phyloP scores from a whole-genome alignment of 352 stramenopile species.

The Phytophthora colocasiae region DNA sequence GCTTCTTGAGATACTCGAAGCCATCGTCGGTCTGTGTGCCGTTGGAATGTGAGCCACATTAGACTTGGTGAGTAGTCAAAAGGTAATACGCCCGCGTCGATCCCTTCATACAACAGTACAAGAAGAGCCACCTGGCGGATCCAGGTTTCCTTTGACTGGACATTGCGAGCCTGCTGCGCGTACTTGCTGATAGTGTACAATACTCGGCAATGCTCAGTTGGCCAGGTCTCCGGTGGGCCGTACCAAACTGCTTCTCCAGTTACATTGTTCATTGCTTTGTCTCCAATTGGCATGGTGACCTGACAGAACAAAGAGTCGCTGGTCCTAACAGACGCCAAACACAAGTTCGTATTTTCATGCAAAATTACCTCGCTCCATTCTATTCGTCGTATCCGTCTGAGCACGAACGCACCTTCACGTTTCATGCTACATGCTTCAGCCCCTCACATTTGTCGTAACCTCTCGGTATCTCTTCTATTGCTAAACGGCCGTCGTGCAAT shows the following conservation, averaged over 20 bases:
- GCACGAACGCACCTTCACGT: constrained; percentile 11
- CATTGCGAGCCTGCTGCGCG: constrained; percentile 85
- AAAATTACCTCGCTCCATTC: constrained; percentile 29
- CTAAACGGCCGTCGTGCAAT: constrained; percentile 23
- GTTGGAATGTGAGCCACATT: constrained; percentile 91
- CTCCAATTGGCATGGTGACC: background rate
- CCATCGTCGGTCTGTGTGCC: constrained; percentile 78
- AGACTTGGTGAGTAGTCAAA: constrained; percentile 97
- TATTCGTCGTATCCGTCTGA: constrained; percentile 2
- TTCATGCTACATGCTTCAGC: constrained; percentile 12
- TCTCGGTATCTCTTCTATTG: constrained; percentile 35
- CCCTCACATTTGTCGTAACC: constrained; percentile 3
- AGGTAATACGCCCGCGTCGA: constrained; percentile 92
- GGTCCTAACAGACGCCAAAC: constrained; percentile 26
- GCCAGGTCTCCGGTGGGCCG: constrained; percentile 61
- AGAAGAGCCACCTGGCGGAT: constrained; percentile 95
- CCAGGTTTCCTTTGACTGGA: constrained; percentile 93
- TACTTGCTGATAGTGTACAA: constrained; percentile 96
- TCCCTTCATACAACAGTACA: constrained; percentile 96
- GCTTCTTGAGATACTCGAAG: constrained; percentile 96
- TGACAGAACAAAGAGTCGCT: constrained; percentile 21
- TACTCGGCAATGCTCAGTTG: constrained; percentile 95
- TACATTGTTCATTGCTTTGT: constrained; percentile 2
- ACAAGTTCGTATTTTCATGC: constrained; percentile 28
- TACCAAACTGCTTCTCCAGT: constrained; percentile 57